Percentiles rank a stretch among this genome's conserved stretches.
phyloP scores from a whole-genome alignment of 1,139 yeast genomes.

The Protomyces arabidopsidicola region DNA sequence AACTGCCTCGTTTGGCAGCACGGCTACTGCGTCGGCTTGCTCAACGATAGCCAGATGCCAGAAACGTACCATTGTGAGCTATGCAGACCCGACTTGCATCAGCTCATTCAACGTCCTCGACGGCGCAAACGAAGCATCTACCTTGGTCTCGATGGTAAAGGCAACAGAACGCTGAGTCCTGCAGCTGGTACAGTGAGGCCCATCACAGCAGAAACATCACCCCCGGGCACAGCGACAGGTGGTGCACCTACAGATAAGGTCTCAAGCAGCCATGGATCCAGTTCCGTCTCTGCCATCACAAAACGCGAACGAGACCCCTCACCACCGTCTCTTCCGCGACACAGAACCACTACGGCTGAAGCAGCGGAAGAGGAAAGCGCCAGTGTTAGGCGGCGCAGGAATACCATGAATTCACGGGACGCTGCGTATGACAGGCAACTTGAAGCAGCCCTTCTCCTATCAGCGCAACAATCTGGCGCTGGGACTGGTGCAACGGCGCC shows the following conservation, averaged over 20 bases:
- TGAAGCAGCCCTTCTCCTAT: constrained; percentile 19
- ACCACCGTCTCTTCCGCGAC: neutral
- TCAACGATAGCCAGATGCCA: constrained; percentile 44
- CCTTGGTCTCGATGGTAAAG: constrained; percentile 5
- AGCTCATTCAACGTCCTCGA: constrained; percentile 31
- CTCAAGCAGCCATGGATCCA: neutral
- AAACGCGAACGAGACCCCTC: neutral
- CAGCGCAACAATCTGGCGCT: constrained; percentile 18
- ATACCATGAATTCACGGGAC: constrained; percentile 45
- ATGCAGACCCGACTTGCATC: constrained; percentile 48
- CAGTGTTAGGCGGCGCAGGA: constrained; percentile 35
- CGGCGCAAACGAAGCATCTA: neutral
- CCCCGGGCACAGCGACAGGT: neutral
- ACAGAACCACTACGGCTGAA: neutral
- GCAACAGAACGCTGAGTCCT: neutral
- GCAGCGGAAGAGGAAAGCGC: neutral
- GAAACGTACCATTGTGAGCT: constrained; percentile 49
- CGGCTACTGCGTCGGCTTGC: constrained; percentile 57
- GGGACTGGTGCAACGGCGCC: neutral
- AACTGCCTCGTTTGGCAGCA: constrained; percentile 82
- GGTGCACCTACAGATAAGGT: neutral
- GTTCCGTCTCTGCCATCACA: neutral
- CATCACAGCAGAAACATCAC: neutral
- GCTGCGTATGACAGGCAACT: constrained; percentile 43
- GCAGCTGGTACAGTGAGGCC: neutral